These are phyloP conservation scores for Puccinia triticina DNA, from an alignment of 1,284 basidiomycete species.

Conservation along the genomic window DNA sequence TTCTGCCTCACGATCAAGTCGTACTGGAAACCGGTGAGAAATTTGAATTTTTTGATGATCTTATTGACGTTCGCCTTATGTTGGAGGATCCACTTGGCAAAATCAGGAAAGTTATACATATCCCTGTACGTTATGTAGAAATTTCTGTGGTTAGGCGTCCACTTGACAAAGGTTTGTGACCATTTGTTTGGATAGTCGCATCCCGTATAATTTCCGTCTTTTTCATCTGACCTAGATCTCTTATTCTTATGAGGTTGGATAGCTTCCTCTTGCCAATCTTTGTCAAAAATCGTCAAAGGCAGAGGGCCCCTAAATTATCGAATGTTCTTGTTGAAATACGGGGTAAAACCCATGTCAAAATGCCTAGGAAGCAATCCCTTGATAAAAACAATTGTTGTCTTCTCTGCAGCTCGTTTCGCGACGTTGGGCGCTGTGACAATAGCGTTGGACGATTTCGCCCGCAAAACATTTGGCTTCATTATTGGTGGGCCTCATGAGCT, in stretches of 20 bases:
- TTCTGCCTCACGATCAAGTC: neutral
- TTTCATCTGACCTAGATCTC: neutral
- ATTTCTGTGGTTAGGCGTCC: neutral
- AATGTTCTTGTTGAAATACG: neutral
- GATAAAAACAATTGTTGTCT: no score
- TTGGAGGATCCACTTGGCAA: neutral
- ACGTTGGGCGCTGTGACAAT: neutral
- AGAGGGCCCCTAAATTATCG: neutral
- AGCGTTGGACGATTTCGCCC: neutral
- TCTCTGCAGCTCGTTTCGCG: neutral
- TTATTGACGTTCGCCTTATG: neutral
- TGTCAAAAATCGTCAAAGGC: conserved; percentile 16
- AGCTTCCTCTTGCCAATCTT: neutral
- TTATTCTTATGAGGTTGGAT: neutral
- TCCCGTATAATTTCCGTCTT: neutral
- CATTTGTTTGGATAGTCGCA: neutral
- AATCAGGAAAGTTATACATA: neutral
- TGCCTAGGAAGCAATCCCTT: no score
- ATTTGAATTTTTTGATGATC: neutral
- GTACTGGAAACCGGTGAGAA: conserved; percentile 4
- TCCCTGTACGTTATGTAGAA: neutral
- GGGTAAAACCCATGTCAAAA: neutral
- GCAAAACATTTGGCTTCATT: neutral
- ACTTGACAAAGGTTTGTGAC: neutral
- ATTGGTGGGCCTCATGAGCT: no score